phyloP scores from a whole-genome alignment of 352 stramenopile genomes.

The Phytophthora pinifolia region DNA sequence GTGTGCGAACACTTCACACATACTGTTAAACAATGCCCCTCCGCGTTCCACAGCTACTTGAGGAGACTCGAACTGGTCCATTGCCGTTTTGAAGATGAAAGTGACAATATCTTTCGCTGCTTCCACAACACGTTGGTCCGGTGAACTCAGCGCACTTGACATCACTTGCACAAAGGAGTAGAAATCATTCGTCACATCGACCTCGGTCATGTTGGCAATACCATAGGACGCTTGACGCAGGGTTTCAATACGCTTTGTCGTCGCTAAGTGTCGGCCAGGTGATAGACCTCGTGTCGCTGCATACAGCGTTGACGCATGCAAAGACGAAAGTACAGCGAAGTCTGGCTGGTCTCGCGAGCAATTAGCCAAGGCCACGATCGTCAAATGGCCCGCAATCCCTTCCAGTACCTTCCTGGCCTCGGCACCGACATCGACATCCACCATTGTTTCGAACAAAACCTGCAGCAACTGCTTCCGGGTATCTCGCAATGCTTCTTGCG shows the following conservation, averaged over 20 bases:
- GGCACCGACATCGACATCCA: constrained; percentile 70
- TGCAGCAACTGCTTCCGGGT: constrained; percentile 57
- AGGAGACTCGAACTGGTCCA: constrained; percentile 37
- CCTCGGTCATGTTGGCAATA: constrained; percentile 52
- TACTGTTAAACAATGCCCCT: constrained; percentile 70
- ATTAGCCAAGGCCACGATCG: constrained; percentile 41
- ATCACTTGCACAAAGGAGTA: constrained; percentile 66
- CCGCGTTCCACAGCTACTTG: constrained; percentile 49
- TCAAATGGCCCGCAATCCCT: constrained; percentile 58
- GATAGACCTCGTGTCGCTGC: constrained; percentile 78
- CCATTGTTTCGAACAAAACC: constrained; percentile 70
- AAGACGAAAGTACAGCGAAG: constrained; percentile 66
- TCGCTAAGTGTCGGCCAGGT: constrained; percentile 74
- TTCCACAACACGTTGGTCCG: constrained; percentile 60
- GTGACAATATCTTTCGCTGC: constrained; percentile 48
- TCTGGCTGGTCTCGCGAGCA: constrained; percentile 62
- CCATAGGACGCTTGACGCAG: constrained; percentile 76
- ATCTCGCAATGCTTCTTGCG: constrained; percentile 48
- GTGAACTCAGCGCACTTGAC: constrained; percentile 63
- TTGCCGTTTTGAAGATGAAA: constrained; percentile 54
- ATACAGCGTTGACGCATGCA: constrained; percentile 75
- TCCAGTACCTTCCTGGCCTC: constrained; percentile 63
- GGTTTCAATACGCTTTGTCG: constrained; percentile 77
- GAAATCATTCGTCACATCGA: constrained; percentile 57
- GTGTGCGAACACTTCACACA: constrained; percentile 83